These are phyloP conservation scores for Telfairia occidentalis DNA, from an alignment of 331 rosid species.

Conservation along the genomic window DNA sequence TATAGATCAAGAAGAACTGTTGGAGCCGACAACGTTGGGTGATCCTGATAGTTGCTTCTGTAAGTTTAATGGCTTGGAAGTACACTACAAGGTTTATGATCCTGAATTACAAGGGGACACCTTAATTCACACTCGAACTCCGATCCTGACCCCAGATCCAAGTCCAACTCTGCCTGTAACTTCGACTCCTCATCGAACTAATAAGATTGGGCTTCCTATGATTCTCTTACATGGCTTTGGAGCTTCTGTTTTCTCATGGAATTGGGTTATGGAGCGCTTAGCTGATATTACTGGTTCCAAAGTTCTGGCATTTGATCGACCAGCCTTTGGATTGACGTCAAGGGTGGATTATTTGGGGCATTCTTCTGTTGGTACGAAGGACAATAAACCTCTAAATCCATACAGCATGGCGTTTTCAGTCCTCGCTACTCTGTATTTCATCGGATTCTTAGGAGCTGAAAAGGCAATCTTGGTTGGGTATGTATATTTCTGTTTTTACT, in stretches of 20 bases:
- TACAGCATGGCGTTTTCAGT: slow-evolving; percentile 78
- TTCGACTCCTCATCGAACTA: slow-evolving; percentile 22
- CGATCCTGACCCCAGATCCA: not conserved
- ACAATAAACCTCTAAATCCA: slow-evolving; percentile 50
- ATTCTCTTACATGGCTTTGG: slow-evolving; percentile 87
- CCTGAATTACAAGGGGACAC: slow-evolving; percentile 28
- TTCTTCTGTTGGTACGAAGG: slow-evolving; percentile 27
- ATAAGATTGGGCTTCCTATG: slow-evolving; percentile 48
- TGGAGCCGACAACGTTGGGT: slow-evolving; percentile 63
- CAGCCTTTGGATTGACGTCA: slow-evolving; percentile 93
- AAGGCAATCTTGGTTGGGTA: slow-evolving; percentile 77
- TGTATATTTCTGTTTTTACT: not conserved
- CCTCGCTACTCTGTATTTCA: slow-evolving; percentile 74
- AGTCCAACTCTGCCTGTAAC: slow-evolving; percentile 13
- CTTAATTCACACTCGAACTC: slow-evolving; percentile 23
- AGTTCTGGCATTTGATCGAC: slow-evolving; percentile 92
- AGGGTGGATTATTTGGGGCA: slow-evolving; percentile 30
- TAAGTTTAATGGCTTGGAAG: slow-evolving; percentile 63
- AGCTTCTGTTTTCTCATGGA: slow-evolving; percentile 90
- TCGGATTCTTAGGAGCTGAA: slow-evolving; percentile 53
- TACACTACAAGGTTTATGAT: slow-evolving; percentile 73
- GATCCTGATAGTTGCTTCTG: slow-evolving; percentile 80
- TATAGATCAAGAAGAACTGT: slow-evolving; percentile 62
- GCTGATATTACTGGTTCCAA: slow-evolving; percentile 56
- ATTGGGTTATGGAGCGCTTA: slow-evolving; percentile 62